Evolutionary conservation across 2,329 filamentous ascomycete genomes (phyloP).

Genomic region (Fusarium abutilonis): DNA sequence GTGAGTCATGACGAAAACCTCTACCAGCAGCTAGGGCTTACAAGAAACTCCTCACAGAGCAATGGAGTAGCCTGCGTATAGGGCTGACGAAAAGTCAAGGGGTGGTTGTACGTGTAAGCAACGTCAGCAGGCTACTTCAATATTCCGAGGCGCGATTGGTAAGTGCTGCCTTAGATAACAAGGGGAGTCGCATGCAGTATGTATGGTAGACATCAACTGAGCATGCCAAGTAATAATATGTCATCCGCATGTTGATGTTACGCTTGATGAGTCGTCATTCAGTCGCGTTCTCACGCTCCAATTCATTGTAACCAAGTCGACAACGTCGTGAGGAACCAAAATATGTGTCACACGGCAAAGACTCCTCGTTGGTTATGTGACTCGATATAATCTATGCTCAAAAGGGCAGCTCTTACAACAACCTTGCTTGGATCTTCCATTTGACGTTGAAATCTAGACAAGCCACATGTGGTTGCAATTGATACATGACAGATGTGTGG

Average conservation of each 20-base stretch:
- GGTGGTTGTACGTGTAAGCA: slow-evolving; percentile 13
- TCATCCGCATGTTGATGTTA: background rate
- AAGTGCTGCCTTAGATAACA: background rate
- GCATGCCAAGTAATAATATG: background rate
- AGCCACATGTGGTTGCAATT: slow-evolving; percentile 24
- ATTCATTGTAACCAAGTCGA: background rate
- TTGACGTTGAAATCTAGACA: background rate
- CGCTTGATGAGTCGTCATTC: slow-evolving; percentile 2
- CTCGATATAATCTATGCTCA: slow-evolving; percentile 30
- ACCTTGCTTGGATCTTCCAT: background rate
- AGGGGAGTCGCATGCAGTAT: slow-evolving; percentile 1
- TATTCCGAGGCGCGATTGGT: background rate
- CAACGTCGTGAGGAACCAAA: background rate
- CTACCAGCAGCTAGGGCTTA: slow-evolving; percentile 17
- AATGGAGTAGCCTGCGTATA: slow-evolving; percentile 17
- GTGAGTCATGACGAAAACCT: slow-evolving; percentile 43
- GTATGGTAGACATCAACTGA: slow-evolving; percentile 3
- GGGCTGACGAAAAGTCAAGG: slow-evolving; percentile 30
- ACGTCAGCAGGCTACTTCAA: background rate
- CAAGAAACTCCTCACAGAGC: background rate
- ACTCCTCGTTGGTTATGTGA: slow-evolving; percentile 17
- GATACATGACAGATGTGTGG: background rate
- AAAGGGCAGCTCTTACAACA: slow-evolving; percentile 31
- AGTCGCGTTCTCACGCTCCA: slow-evolving; percentile 4
- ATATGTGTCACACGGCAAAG: slow-evolving; percentile 21